A percentile compares a stretch with the other conserved stretches of the same genome.
Conservation (phyloP, 2,329 filamentous ascomycete genomes). For the Aspergillus piperis region DNA sequence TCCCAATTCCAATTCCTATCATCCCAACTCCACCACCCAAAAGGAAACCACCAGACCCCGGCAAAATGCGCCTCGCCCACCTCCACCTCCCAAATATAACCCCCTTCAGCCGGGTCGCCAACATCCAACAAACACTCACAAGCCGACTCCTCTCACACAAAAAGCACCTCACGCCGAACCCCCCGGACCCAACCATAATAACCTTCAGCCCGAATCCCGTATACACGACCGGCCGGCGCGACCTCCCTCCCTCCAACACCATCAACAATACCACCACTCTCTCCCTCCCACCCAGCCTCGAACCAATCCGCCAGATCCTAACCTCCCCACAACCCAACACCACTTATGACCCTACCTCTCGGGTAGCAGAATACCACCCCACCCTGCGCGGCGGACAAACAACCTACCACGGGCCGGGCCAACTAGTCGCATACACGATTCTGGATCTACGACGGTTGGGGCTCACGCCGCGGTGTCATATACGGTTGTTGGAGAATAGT, state of each 20-base stretch:
- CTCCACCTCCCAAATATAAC: slow-evolving; percentile 58
- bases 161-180: slow-evolving; percentile 42
- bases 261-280: slow-evolving; percentile 29
- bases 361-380: slow-evolving; percentile 62
- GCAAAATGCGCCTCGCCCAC: slow-evolving; percentile 59
- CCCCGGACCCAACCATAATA: slow-evolving; percentile 70
- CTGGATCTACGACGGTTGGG: slow-evolving; percentile 72
- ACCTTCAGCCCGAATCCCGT: slow-evolving; percentile 81
- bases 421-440: slow-evolving; percentile 89
- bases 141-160: slow-evolving; percentile 63
- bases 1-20: too few species aligned
- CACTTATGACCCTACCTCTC: slow-evolving; percentile 22
- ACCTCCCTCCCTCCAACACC: slow-evolving; percentile 52
- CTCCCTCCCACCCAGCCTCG: slow-evolving; percentile 38
- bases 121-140: slow-evolving; percentile 60
- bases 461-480: slow-evolving; percentile 73
- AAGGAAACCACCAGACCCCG: too few species aligned
- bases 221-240: slow-evolving; percentile 87
- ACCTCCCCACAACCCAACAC: slow-evolving; percentile 25
- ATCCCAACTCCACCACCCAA: too few species aligned
- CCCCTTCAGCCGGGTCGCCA: slow-evolving; percentile 57
- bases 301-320: slow-evolving; percentile 41
- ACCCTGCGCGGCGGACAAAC: slow-evolving; percentile 85
- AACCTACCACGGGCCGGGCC: slow-evolving; percentile 93
- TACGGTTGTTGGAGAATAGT: slow-evolving; percentile 73